Base-by-base conservation (phyloP, 106 monocot species). In the Triglochin maritima region DNA sequence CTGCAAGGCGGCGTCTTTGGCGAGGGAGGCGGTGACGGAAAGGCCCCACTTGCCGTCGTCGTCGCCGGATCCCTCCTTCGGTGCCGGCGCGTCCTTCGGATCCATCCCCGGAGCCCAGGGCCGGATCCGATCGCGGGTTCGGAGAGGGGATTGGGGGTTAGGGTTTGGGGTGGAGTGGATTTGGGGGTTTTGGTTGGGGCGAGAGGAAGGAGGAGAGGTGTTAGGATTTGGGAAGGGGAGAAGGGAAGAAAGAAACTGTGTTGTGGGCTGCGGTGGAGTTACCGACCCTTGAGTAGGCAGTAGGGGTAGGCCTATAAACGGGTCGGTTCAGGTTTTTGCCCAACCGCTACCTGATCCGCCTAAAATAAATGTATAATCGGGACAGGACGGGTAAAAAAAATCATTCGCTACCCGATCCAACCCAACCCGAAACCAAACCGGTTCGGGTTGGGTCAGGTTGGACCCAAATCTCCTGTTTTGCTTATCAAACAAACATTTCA, bases 21-120 rank as follows among this genome's bases (percentile, higher is more conserved):
- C 88, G 7, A 85, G 73, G 41, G 53, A 78, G 69, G 71, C 77
- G 14, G 77, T 65, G 46, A 57, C 84, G 1, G 79, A 65, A 57
- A 84, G 62, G 5, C 59, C 79, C 16, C 72, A 75, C 29, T 84
- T 74, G 6, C 72, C 81, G 15, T 84, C 78, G 50, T 62, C 72
- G 9, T 72, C 60, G 42, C 16, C 46, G 3, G 66, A 68, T 49
- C 66, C 74, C 6, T 74, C 79, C 64, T 51, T 74, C 65, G 16
- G 46, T 17, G 46, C 49, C 58, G 83, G 44, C 74, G 79, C 56
- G 60, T 81, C 81, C 67, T 71, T 74, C 58, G 58, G 64, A 5
- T 85, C 85, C 85, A 86, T 84, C 17, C 4, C 56, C 58, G 65
- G 63, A 81, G 57, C 76, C 29, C 29, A 2, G 2, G 7, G 52